Evolutionary conservation across 2,329 filamentous ascomycete genomes (phyloP), one percentile per base, ranked within the genome.

Genomic region (Stagonosporopsis cucurbitacearum): DNA sequence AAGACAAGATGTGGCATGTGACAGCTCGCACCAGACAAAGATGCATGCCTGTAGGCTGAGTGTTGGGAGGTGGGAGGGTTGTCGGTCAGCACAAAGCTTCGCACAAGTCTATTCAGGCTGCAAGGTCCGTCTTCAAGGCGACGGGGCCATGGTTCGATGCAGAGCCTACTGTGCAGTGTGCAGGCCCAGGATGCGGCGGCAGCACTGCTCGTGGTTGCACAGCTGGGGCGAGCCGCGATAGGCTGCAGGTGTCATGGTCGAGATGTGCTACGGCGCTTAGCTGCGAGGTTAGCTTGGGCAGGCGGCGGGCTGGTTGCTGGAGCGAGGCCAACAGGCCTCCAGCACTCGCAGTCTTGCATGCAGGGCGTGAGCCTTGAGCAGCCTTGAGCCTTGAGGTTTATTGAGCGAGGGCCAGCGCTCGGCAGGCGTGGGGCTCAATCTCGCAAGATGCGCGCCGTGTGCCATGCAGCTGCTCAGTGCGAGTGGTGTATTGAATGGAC

Each of bases 1-100:
- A 59, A 46, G 50, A 52, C 49, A 50, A 43, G n/a, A 43, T 45
- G 41, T 65, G 60, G 63, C 70, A 70, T 71, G 69, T 73, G 70
- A 68, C 59, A 62, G 60, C 35, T 44, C 26, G 44, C 37, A 62
- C 47, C 9, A 37, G 26, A 23, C 46, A 42, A n/a, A 28, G 25
- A 32, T 36, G 41, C 25, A 26, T 46, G n/a, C 30, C 30, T 36
- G 2, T 3, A 3, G 4, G 17, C 28, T 37, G 41, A 19, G 23
- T 30, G 20, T 23, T 5, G n/a, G n/a, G n/a, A n/a, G n/a, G n/a
- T n/a, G n/a, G n/a, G n/a, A n/a, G n/a, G n/a, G 22, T n/a, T 19
- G 36, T 15, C 42, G 54, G 54, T 60, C 25, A 54, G 30, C 49
- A 22, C 23, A 41, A 44, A 55, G 41, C 43, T 17, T 54, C 41